Evolutionary conservation across 2,329 filamentous ascomycete species (phyloP), one percentile per base, ranked within the genome.

Genomic region (Xylaria digitata): DNA sequence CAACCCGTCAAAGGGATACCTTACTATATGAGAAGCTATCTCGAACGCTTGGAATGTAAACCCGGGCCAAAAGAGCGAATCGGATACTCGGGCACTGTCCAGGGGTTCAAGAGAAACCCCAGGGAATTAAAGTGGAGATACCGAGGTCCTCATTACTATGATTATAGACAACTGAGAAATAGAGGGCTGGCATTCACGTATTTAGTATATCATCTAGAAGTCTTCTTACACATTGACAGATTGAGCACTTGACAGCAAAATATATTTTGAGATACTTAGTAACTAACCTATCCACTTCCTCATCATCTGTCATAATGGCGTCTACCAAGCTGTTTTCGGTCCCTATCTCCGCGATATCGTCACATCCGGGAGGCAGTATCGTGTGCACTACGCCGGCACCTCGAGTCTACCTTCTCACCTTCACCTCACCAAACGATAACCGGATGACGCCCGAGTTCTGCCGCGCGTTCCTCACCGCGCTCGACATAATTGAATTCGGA

Each of bases 381-480:
- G 81, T 84, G 69, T 89, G 87, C 82, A 90, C 89, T 11, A 81
- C 86, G 61, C 89, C 90, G 1, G 78, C 82, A 15, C 82, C 85
- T 3, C 77, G 80, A 45, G 84, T 93, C 75, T 96, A 96, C 79
- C 83, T 95, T 26, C 83, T 95, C 34, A 91, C 90, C 30, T 91
- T 92, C 78, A 82, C 82, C 63, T 90, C 89, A 9, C 88, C 90
- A 0, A 88, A 89, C 0, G 92, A 96, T 80, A 96, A 95, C 80
- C 87, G 92, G 43, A 85, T 95, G 52, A 90, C 89, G 0, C 88
- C 89, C 1, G 80, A 84, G 45, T 91, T 94, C 74, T 90, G 90
- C 80, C 82, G 86, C 65, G 85, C 92, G 13, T 79, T 95, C 43
- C 81, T 92, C 37, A 82, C 89, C 11, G 90, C 92, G 3, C 87